A percentile compares a stretch with the other conserved stretches of the same genome.
These are phyloP conservation scores for Alternaria triticina DNA, from an alignment of 2,329 filamentous ascomycete species.

Conservation along the genomic window DNA sequence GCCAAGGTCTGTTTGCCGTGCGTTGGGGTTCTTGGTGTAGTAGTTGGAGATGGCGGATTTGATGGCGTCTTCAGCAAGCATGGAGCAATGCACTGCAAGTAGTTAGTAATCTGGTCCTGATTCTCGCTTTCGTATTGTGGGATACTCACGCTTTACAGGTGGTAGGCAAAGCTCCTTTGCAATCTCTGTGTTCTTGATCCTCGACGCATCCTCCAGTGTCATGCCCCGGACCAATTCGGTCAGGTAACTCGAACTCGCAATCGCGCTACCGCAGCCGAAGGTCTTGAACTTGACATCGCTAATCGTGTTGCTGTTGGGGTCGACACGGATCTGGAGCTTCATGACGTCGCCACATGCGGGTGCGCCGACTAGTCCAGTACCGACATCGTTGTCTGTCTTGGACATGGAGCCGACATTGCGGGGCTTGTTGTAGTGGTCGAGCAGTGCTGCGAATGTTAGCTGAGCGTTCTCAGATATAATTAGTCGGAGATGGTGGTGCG, in stretches of 20 bases:
- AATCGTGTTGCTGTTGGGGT: slow-evolving; percentile 86
- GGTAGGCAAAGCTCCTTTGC: slow-evolving; percentile 92
- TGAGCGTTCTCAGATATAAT: slow-evolving; percentile 24
- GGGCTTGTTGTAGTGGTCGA: slow-evolving; percentile 83
- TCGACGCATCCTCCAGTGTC: slow-evolving; percentile 90
- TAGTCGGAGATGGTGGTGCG: neutral
- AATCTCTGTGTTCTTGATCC: slow-evolving; percentile 97
- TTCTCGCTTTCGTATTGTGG: neutral
- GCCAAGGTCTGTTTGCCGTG: slow-evolving; percentile 74
- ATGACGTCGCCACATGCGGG: slow-evolving; percentile 92
- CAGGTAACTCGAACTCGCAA: slow-evolving; percentile 91
- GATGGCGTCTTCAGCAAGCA: slow-evolving; percentile 92
- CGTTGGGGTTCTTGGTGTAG: slow-evolving; percentile 86
- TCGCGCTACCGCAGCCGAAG: slow-evolving; percentile 92
- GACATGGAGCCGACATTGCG: slow-evolving; percentile 80
- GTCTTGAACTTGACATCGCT: slow-evolving; percentile 98
- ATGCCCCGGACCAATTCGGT: slow-evolving; percentile 95
- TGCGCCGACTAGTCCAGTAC: slow-evolving; percentile 89
- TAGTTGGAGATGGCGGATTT: slow-evolving; percentile 91
- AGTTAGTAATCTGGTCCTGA: slow-evolving; percentile 20
- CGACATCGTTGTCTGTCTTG: slow-evolving; percentile 82
- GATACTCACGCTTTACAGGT: slow-evolving; percentile 78
- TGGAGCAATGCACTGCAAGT: slow-evolving; percentile 81
- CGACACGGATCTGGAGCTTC: slow-evolving; percentile 92
- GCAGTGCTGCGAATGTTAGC: slow-evolving; percentile 57